Percentiles rank a stretch among this genome's conserved stretches.
phyloP scores from a whole-genome alignment of 192 early-diverging fungal genomes.

The Gigaspora rosea region DNA sequence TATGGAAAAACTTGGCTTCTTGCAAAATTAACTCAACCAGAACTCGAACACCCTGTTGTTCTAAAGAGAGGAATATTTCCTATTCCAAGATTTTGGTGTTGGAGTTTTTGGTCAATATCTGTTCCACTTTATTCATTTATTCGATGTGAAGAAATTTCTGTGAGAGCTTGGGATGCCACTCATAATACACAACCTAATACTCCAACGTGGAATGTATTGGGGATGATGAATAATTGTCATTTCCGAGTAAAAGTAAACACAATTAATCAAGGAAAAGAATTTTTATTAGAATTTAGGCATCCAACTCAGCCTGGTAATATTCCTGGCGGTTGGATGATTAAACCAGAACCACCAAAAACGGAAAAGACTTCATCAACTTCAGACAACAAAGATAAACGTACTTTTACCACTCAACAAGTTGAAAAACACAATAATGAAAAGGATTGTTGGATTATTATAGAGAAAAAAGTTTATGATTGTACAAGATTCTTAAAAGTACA shows the following conservation, averaged over 20 bases:
- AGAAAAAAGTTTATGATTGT: slow-evolving; percentile 75
- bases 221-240: slow-evolving; percentile 77
- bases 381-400: not conserved
- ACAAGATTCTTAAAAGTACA: slow-evolving; percentile 76
- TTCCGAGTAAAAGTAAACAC: slow-evolving; percentile 54
- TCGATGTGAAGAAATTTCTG: slow-evolving; percentile 49
- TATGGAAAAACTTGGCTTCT: slow-evolving; percentile 79
- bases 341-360: no score
- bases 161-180: slow-evolving; percentile 64
- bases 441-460: slow-evolving; percentile 81
- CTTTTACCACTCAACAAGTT: slow-evolving; percentile 66
- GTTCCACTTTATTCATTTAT: slow-evolving; percentile 43
- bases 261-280: slow-evolving; percentile 19
- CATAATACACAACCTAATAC: slow-evolving; percentile 62
- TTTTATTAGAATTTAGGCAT: slow-evolving; percentile 46
- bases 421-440: slow-evolving; percentile 60
- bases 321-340: slow-evolving; percentile 59
- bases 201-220: slow-evolving; percentile 71
- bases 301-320: slow-evolving; percentile 51
- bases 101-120: slow-evolving; percentile 59
- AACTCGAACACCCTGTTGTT: slow-evolving; percentile 23
- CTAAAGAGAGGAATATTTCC: slow-evolving; percentile 12
- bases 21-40: slow-evolving; percentile 54
- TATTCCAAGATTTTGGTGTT: slow-evolving; percentile 56
- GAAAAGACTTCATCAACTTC: not conserved